These are phyloP conservation scores for Xylaria nigripes DNA, from an alignment of 495 filamentous ascomycete genomes.

Conservation along the genomic window DNA sequence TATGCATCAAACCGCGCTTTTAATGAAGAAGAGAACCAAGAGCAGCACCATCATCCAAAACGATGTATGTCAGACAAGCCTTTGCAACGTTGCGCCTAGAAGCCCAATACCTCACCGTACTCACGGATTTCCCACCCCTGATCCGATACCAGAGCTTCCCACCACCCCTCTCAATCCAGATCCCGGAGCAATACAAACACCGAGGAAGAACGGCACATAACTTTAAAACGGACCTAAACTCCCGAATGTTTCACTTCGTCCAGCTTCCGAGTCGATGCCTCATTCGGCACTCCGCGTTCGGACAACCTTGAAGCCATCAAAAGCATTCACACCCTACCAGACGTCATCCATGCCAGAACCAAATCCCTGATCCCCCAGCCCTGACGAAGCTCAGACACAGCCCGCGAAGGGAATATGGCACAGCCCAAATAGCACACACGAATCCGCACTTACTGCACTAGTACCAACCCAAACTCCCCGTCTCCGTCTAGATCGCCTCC, in stretches of 20 bases:
- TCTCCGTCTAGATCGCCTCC: constrained; percentile 17
- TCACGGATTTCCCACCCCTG: constrained; percentile 17
- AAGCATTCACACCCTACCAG: constrained; percentile 15
- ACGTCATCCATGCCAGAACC: constrained; percentile 6
- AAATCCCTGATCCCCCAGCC: background rate
- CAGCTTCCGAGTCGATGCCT: constrained; percentile 16
- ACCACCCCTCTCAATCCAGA: constrained; percentile 16
- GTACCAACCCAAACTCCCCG: background rate
- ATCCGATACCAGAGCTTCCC: constrained; percentile 22
- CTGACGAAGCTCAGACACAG: constrained; percentile 10
- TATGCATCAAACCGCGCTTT: constrained; percentile 3
- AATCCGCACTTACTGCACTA: constrained; percentile 1
- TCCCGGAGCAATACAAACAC: constrained; percentile 9
- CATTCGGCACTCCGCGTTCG: constrained; percentile 4
- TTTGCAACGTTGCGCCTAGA: constrained; percentile 22
- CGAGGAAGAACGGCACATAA: constrained; percentile 18
- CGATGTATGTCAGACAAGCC: constrained; percentile 13
- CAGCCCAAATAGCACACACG: constrained; percentile 18
- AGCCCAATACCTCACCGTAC: constrained; percentile 17
- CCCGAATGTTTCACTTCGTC: constrained; percentile 16
- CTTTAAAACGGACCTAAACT: constrained; percentile 14
- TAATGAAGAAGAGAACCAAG: background rate
- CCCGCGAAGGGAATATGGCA: constrained; percentile 15
- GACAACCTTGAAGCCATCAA: constrained; percentile 19
- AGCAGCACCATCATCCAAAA: background rate